Base-by-base conservation (phyloP, 106 monocot species). In the Dendrobium officinale region DNA sequence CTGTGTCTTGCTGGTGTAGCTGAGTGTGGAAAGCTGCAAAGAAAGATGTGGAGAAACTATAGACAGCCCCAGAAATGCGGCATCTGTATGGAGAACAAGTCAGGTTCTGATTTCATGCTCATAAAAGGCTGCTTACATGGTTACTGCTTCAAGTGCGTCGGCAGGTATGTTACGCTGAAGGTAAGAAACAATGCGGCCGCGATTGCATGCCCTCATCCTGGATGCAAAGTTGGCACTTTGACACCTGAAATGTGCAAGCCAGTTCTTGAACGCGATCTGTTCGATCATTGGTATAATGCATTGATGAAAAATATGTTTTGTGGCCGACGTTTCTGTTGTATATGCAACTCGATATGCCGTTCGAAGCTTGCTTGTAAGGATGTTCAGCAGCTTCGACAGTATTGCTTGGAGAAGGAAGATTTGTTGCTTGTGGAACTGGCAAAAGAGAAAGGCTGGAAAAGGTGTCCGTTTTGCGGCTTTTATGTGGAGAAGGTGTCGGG, bases 401-500 rank as follows among this genome's bases (percentile, higher is more conserved):
- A 81, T 24, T 81, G 89, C 72, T 85, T 54, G 47, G 67, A 43
- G 18, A 66, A 37, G 44, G 91, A 86, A 76, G 91, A 89, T 78
- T 31, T 83, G 4, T 43, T 86, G 77, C 75, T 94, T 64, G 27
- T 86, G 64, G 42, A 89, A 77, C 17, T 87, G 37, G 91, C 88
- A 0, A 79, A 80, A 61, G 22, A 26, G 0, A 80, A 73, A 55
- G 81, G 81, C 9, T 91, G 93, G 89, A 82, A 81, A 86, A 84
- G 85, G 82, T 93, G 93, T 48, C 89, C 91, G 0, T 44, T 11
- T 7, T 93, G 91, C 80, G 80, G 45, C 79, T 91, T 82, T 59
- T 91, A 58, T 59, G 89, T 91, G 27, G 91, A 94, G 79, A 94
- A 82, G 84, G 79, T 24, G 7, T 42, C 84, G 2, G 91, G 91